Conservation (phyloP, 208 protist genomes). For the Acanthamoeba triangularis region DNA sequence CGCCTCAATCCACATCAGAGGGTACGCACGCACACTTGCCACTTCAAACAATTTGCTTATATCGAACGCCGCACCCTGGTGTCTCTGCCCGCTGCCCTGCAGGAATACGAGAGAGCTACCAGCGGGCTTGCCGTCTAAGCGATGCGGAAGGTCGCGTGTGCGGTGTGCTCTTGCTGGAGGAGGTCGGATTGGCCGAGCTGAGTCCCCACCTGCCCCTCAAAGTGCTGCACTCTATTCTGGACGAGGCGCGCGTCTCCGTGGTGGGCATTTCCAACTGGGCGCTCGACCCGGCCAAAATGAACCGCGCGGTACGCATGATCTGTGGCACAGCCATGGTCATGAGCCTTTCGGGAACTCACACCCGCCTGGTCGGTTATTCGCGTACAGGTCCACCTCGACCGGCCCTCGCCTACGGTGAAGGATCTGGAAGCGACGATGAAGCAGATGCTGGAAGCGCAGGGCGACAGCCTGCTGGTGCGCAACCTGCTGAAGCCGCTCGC, state of each 20-base stretch:
- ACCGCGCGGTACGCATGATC: slow-evolving; percentile 87
- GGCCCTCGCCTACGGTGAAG: slow-evolving; percentile 45
- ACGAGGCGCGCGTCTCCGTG: slow-evolving; percentile 83
- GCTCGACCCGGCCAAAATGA: slow-evolving; percentile 94
- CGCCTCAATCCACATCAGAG: slow-evolving; percentile 43
- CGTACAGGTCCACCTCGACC: slow-evolving; percentile 42
- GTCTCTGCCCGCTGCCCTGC: neutral
- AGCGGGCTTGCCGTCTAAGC: slow-evolving; percentile 17
- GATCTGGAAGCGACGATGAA: slow-evolving; percentile 41
- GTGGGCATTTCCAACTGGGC: slow-evolving; percentile 93
- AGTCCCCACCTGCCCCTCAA: slow-evolving; percentile 92
- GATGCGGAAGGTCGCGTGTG: slow-evolving; percentile 71
- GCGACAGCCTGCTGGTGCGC: neutral
- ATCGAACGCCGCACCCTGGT: too few relatives aligned
- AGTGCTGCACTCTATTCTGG: slow-evolving; percentile 92
- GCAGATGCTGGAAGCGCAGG: slow-evolving; percentile 34
- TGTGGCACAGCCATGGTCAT: too few relatives aligned
- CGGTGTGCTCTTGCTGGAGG: slow-evolving; percentile 92
- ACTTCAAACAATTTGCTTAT: too few relatives aligned
- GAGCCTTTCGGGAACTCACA: slow-evolving; percentile 71
- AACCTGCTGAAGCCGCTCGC: slow-evolving; percentile 17
- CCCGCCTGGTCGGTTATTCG: slow-evolving; percentile 5
- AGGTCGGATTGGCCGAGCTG: slow-evolving; percentile 93
- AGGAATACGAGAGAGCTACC: slow-evolving; percentile 71
- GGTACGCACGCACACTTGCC: slow-evolving; percentile 44